These are phyloP conservation scores for Vitis rotundifolia DNA, from an alignment of 164 flowering plant genomes.

Conservation along the genomic window DNA sequence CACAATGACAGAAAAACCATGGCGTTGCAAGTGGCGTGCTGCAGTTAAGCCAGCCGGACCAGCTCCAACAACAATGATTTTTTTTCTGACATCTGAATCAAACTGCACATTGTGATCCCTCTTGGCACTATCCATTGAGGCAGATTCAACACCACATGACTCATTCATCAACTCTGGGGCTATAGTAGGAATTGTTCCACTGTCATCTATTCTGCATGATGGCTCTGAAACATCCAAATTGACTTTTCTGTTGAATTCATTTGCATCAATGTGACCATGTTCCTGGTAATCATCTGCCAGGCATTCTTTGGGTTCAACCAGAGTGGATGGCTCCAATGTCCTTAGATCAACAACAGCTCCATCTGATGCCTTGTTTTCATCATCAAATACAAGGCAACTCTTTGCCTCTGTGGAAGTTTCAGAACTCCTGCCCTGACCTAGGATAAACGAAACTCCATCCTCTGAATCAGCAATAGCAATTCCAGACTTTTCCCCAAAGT, in stretches of 20 bases:
- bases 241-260: conserved; percentile 9
- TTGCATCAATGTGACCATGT: conserved; percentile 23
- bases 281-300: conserved; percentile 23
- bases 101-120: conserved; percentile 16
- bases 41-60: conserved; percentile 99
- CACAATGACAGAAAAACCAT: conserved; percentile 79
- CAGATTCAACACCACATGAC: conserved; percentile 17
- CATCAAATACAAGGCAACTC: conserved; percentile 19
- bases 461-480: conserved; percentile 56
- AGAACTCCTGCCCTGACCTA: conserved; percentile 48
- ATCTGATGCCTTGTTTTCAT: conserved; percentile 26
- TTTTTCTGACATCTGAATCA: conserved; percentile 43
- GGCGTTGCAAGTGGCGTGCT: conserved; percentile 95
- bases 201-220: conserved; percentile 23
- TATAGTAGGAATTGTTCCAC: conserved; percentile 14
- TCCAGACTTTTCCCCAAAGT: conserved; percentile 34
- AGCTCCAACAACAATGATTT: conserved; percentile 85
- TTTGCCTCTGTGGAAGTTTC: conserved; percentile 32
- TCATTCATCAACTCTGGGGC: conserved; percentile 18
- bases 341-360: conserved; percentile 10
- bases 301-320: conserved; percentile 25
- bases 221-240: conserved; percentile 24
- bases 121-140: conserved; percentile 16
- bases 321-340: conserved; percentile 22
- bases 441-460: conserved; percentile 63